These are phyloP conservation scores for Fusarium ambrosium DNA, from an alignment of 2,329 filamentous ascomycete species.

Conservation along the genomic window DNA sequence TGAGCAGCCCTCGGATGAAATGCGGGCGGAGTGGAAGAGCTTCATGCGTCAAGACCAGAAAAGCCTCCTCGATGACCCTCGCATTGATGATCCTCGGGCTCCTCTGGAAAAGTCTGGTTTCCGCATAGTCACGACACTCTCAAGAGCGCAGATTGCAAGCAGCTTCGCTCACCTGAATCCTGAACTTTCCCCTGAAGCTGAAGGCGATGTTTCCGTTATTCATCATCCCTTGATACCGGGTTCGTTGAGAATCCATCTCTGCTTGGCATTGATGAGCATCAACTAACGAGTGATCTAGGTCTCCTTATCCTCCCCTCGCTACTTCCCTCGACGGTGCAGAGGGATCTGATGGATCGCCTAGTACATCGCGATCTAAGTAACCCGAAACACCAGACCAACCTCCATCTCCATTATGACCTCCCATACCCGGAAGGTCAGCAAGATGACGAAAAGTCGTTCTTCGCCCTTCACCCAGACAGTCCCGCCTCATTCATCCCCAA, in stretches of 20 bases:
- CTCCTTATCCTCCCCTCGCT: slow-evolving; percentile 83
- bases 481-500: slow-evolving; percentile 75
- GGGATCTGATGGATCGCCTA: slow-evolving; percentile 77
- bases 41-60: slow-evolving; percentile 73
- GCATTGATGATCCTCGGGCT: slow-evolving; percentile 67
- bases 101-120: slow-evolving; percentile 60
- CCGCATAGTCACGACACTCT: slow-evolving; percentile 58
- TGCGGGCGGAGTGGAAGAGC: slow-evolving; percentile 81
- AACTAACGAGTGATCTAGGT: slow-evolving; percentile 64
- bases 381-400: slow-evolving; percentile 84
- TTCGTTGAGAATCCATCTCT: slow-evolving; percentile 53
- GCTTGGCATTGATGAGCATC: not conserved
- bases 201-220: slow-evolving; percentile 66
- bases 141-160: slow-evolving; percentile 56
- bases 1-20: slow-evolving; percentile 78
- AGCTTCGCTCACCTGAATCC: slow-evolving; percentile 60
- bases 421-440: slow-evolving; percentile 63
- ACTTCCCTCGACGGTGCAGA: slow-evolving; percentile 77
- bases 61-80: slow-evolving; percentile 65
- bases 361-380: slow-evolving; percentile 83
- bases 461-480: slow-evolving; percentile 62
- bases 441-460: slow-evolving; percentile 62
- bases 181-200: slow-evolving; percentile 49
- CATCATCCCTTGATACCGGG: slow-evolving; percentile 77
- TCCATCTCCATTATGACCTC: slow-evolving; percentile 85